phyloP scores from a whole-genome alignment of 495 filamentous ascomycete genomes.

The Cudoniella acicularis region DNA sequence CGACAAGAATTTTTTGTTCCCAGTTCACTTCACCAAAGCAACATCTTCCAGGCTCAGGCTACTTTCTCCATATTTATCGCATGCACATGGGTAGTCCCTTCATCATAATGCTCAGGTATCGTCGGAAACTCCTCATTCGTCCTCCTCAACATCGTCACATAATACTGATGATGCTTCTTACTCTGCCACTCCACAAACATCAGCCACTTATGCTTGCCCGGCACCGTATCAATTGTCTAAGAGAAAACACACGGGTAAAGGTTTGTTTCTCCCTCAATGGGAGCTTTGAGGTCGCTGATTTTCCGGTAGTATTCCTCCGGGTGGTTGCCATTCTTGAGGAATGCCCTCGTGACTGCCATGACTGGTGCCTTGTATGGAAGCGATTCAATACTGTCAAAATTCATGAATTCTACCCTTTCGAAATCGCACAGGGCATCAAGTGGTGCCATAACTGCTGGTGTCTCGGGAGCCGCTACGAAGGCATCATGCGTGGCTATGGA shows the following conservation, averaged over 20 bases:
- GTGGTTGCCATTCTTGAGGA: neutral
- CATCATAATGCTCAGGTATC: constrained; percentile 3
- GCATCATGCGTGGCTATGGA: neutral
- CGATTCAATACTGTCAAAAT: neutral
- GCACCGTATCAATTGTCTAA: neutral
- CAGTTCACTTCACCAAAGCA: too few relatives aligned
- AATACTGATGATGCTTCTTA: constrained; percentile 5
- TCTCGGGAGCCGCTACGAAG: neutral
- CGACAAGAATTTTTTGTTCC: too few relatives aligned
- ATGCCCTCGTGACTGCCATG: constrained; percentile 2
- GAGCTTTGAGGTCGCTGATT: neutral
- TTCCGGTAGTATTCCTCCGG: constrained; percentile 1
- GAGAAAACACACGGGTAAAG: neutral
- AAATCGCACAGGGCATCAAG: neutral
- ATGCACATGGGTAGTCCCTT: neutral
- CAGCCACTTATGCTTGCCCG: constrained; percentile 1
- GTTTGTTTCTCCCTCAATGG: constrained; percentile 1
- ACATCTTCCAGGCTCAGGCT: neutral
- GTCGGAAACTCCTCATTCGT: neutral
- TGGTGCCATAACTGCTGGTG: neutral
- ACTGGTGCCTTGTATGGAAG: neutral
- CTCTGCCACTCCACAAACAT: constrained; percentile 1
- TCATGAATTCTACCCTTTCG: neutral
- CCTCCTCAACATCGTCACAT: neutral
- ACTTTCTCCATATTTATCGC: neutral